Conservation (phyloP, 345 rosid species). For the Hibiscus tridactylites region DNA sequence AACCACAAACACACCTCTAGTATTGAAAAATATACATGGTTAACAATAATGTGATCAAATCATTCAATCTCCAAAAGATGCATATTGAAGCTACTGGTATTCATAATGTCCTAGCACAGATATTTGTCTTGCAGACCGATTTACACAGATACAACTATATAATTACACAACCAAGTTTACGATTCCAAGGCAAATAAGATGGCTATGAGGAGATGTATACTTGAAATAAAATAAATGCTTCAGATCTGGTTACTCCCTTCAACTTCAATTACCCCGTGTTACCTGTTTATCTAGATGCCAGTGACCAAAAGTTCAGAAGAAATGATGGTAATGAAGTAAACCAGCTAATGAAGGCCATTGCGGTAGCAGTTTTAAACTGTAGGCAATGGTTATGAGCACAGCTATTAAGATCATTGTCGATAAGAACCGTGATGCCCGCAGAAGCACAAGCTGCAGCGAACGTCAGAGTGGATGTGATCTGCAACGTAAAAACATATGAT, state of each 20-base stretch:
- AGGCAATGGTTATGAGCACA: slow-evolving; percentile 51
- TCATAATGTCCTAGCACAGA: slow-evolving; percentile 1
- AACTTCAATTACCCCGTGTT: neutral
- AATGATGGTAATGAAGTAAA: slow-evolving; percentile 57
- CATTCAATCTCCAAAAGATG: neutral
- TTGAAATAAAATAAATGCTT: neutral
- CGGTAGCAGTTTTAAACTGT: slow-evolving; percentile 68
- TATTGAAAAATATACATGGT: neutral
- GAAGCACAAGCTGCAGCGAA: slow-evolving; percentile 83
- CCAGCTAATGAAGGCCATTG: slow-evolving; percentile 75
- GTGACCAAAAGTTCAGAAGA: slow-evolving; percentile 64
- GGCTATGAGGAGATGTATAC: slow-evolving; percentile 1
- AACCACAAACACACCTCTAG: neutral
- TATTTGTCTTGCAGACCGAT: neutral
- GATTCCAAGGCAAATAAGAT: neutral
- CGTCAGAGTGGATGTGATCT: slow-evolving; percentile 61
- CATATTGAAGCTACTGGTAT: neutral
- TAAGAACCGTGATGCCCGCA: slow-evolving; percentile 76
- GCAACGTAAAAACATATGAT: slow-evolving; percentile 14
- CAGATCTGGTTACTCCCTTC: neutral
- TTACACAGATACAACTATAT: neutral
- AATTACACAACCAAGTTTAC: neutral
- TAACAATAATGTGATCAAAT: neutral
- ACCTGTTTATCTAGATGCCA: slow-evolving; percentile 38
- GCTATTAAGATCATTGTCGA: slow-evolving; percentile 55